A percentile compares a stretch with the other conserved stretches of the same genome.
Evolutionary conservation across 176 grass and related monocot species (phyloP).

Genomic region (Poa pratensis): DNA sequence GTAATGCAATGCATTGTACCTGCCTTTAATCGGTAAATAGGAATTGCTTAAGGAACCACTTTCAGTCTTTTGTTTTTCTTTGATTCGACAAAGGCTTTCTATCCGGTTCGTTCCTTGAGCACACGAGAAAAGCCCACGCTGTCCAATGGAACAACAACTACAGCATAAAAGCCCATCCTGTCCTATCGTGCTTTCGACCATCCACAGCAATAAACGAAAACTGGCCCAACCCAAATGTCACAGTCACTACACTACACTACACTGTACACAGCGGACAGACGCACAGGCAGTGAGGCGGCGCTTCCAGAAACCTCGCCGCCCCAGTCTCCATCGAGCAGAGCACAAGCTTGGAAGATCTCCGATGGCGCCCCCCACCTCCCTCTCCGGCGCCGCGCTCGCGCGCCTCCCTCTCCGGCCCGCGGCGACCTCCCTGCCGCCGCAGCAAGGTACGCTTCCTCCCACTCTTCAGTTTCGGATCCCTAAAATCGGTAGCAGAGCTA

Average conservation of each 20-base stretch:
- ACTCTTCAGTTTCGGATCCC: constrained; percentile 8
- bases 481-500: neutral
- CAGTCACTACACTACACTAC: no score
- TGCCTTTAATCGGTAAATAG: no score
- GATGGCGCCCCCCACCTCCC: constrained; percentile 30
- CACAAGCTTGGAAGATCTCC: constrained; percentile 18
- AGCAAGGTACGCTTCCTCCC: constrained; percentile 29
- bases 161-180: neutral
- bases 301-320: constrained; percentile 23
- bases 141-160: no score
- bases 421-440: neutral
- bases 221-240: neutral
- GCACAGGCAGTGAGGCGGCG: neutral
- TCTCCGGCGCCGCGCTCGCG: constrained; percentile 36
- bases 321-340: neutral
- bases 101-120: no score
- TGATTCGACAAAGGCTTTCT: no score
- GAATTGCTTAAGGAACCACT: no score
- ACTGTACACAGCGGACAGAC: no score
- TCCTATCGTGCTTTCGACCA: neutral
- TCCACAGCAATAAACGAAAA: neutral
- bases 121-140: no score
- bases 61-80: no score
- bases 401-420: constrained; percentile 39
- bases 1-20: no score